Percentiles rank a stretch among this genome's conserved stretches.
phyloP scores from a whole-genome alignment of 1,284 basidiomycete species.

The Moesziomyces globuligerus region DNA sequence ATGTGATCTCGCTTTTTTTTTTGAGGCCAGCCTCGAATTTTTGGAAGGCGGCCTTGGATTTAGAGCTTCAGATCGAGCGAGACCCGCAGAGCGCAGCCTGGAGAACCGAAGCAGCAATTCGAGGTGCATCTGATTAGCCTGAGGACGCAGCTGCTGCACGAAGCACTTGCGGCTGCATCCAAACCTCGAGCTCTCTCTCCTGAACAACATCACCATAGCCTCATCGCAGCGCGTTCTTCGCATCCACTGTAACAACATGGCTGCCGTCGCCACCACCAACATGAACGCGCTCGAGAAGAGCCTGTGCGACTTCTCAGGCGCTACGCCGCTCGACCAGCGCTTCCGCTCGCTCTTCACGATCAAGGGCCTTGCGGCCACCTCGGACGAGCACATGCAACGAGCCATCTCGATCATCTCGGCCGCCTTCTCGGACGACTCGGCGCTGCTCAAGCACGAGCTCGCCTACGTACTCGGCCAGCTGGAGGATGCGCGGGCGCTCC shows the following conservation, averaged over 20 bases:
- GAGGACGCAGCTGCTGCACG: constrained; percentile 7
- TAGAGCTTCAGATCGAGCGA: too few relatives aligned
- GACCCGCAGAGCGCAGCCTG: too few relatives aligned
- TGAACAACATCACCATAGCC: background rate
- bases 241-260: constrained; percentile 19
- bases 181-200: background rate
- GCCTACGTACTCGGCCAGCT: constrained; percentile 98
- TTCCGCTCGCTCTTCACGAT: constrained; percentile 94
- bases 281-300: constrained; percentile 52
- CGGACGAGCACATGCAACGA: constrained; percentile 47
- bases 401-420: constrained; percentile 86
- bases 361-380: constrained; percentile 75
- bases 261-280: constrained; percentile 27
- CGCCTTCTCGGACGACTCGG: constrained; percentile 86
- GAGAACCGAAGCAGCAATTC: background rate
- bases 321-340: constrained; percentile 83
- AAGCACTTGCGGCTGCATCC: constrained; percentile 1
- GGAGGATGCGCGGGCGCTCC: constrained; percentile 78
- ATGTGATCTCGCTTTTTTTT: constrained; percentile 6
- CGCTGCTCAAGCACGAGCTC: constrained; percentile 94
- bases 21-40: constrained; percentile 3
- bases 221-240: background rate
- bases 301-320: constrained; percentile 70
- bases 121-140: constrained; percentile 14
- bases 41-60: constrained; percentile 4